Evolutionary conservation across 805 yeast species (phyloP), one percentile per base, ranked within the genome.

Genomic region (Priceomyces melissophilus): DNA sequence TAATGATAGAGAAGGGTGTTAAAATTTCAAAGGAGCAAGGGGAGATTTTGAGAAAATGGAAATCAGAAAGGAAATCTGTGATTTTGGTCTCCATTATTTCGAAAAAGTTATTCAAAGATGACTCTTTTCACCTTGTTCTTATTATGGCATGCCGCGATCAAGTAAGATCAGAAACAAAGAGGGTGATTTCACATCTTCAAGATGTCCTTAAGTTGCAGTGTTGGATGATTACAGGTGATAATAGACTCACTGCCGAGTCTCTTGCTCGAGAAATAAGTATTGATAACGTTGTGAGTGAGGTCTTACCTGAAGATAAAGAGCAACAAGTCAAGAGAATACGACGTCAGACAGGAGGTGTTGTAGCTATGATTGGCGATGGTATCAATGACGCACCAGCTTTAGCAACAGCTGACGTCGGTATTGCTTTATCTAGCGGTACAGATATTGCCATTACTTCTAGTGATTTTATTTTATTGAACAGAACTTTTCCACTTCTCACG

Each of bases 351-450:
- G 54, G 53, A 1, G 53, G 54, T 2, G 61, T 65, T 15, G 82
- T 81, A 3, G 89, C 87, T 0, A 84, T 85, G 90, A 90, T 98
- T n/a, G 99, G 99, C 52, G 98, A 90, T 65, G 98, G 98, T 66
- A 96, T 91, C 10, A 90, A 90, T 61, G 98, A 86, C 59, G 88
- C 93, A 0, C 91, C 91, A 1, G 87, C 93, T 0, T 63, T 86
- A 38, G 76, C 88, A 3, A 66, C 76, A 1, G 87, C 93, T 0
- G 87, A 84, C 61, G 81, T 86, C 14, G 93, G 93, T 3, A 72
- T 85, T 35, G 89, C 93, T 0, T 67, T 85, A 45, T 84, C 89
- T 0, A 73, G 83, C 0, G 91, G 91, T 0, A 79, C 89, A 1
- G 93, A 86, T 48, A 65, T 85, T 36, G 90, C 93, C 0, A 67